Base-by-base conservation (phyloP, 495 filamentous ascomycete genomes). In the Aspergillus campestris region DNA sequence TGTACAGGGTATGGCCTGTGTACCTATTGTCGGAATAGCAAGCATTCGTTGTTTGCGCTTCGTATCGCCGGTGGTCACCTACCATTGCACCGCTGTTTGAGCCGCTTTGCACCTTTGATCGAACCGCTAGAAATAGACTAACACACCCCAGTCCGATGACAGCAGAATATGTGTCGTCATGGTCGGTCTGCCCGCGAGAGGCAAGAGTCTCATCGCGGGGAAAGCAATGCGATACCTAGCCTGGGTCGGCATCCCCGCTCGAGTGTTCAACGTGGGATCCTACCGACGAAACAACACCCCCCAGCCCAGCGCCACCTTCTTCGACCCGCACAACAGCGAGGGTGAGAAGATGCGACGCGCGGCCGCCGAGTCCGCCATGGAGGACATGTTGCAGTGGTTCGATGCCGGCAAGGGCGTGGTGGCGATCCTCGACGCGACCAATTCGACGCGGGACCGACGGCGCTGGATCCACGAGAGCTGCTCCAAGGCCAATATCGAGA, bases 151-250 rank as follows among this genome's bases (percentile, higher is more conserved):
- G 86, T 86, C 85, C 50, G 92, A 96, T 70, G 88, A 95, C 56
- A 89, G 86, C 29, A 85, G 84, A 58, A 94, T 98, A 64, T 95
- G 89, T 57, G 90, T 98, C n/a, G 86, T 97, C 44, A 96, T 98
- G 92, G 92, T 98, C 38, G 92, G 92, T 34, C 72, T 98, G 49
- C 92, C 92, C 34, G 92, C 92, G 45, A 77, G 92, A 42, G 92
- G 92, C 58, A 98, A 98, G 75, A 92, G 86, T 66, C 82, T 95
- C 56, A 97, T 98, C 57, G 91, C 92, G 31, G 87, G 92, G 56
- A 96, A 95, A 74, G 92, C 92, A 47, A 88, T 95, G 62, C 80
- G 92, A 29, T 98, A 98, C 65, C 81, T 98, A 14, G 84, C 80
- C 57, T 98, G 92, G 92, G 84, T 97, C 34, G 94, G 89, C 14